These are phyloP conservation scores for Xylariales sp. DNA, from an alignment of 2,329 filamentous ascomycete species.

Conservation along the genomic window DNA sequence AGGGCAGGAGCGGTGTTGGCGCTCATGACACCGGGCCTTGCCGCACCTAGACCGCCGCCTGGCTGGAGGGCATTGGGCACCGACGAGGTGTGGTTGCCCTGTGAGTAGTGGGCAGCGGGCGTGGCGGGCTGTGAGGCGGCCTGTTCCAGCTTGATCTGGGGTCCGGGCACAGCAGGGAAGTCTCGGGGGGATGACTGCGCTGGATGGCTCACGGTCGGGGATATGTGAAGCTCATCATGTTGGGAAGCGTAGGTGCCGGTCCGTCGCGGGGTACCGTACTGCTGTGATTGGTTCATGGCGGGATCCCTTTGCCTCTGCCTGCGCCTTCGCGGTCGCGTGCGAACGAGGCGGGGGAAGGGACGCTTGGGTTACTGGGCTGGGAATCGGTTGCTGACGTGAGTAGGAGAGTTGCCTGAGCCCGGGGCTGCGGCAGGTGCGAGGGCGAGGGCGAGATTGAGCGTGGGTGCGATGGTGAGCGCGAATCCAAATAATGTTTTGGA, in stretches of 20 bases:
- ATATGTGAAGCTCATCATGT: constrained; percentile 53
- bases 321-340: constrained; percentile 5
- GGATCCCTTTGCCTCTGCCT: constrained; percentile 1
- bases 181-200: constrained; percentile 43
- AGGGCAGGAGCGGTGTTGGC: constrained; percentile 41
- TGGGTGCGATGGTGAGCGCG: no score
- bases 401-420: neutral
- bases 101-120: constrained; percentile 31
- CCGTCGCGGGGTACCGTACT: constrained; percentile 32
- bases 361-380: no score
- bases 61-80: constrained; percentile 58
- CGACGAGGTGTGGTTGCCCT: constrained; percentile 31
- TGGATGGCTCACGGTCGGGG: constrained; percentile 38
- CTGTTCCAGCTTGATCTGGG: constrained; percentile 49
- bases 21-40: constrained; percentile 32
- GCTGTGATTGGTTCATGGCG: constrained; percentile 34
- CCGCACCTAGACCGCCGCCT: constrained; percentile 35
- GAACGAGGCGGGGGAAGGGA: constrained; percentile 3
- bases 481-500: no score
- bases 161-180: constrained; percentile 33
- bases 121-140: constrained; percentile 30
- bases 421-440: neutral
- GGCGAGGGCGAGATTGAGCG: neutral
- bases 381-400: neutral
- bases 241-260: constrained; percentile 34